Evolutionary conservation across 768 basidiomycete species (phyloP).

Genomic region (Rhodotorula kratochvilovae): DNA sequence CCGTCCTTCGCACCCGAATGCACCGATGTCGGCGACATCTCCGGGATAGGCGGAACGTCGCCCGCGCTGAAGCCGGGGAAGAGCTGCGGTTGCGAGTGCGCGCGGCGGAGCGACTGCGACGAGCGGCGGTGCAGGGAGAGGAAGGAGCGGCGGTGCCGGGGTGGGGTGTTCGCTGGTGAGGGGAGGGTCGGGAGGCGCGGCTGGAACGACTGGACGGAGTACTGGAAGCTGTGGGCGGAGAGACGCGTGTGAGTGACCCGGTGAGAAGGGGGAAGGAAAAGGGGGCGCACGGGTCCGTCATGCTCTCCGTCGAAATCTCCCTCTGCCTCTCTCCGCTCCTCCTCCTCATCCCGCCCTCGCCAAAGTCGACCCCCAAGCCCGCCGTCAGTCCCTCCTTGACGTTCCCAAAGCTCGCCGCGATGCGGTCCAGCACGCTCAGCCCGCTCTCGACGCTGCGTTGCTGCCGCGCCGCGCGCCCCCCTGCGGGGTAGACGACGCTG

Average conservation of each 20-base stretch:
- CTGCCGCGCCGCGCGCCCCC: no score
- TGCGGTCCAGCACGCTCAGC: background rate
- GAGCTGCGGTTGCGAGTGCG: background rate
- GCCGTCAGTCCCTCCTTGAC: background rate
- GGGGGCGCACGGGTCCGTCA: conserved; percentile 5
- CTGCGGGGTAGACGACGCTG: background rate
- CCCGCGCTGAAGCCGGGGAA: background rate
- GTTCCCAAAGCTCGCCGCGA: conserved; percentile 3
- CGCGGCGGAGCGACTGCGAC: background rate
- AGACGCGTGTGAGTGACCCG: fast-evolving
- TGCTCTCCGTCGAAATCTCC: conserved; percentile 9
- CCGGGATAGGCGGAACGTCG: background rate
- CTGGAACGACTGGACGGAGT: background rate
- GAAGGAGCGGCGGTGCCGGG: background rate
- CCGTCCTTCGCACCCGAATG: no score
- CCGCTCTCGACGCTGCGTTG: conserved; percentile 1
- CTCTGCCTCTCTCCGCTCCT: background rate
- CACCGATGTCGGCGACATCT: background rate
- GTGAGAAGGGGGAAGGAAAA: background rate
- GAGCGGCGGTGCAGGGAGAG: background rate
- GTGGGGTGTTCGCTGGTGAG: background rate
- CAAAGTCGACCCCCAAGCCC: conserved; percentile 3
- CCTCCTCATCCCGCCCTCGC: background rate
- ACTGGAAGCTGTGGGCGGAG: background rate
- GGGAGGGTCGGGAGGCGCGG: background rate